Conservation (phyloP, 1,284 basidiomycete species). For the Naganishia liquefaciens region DNA sequence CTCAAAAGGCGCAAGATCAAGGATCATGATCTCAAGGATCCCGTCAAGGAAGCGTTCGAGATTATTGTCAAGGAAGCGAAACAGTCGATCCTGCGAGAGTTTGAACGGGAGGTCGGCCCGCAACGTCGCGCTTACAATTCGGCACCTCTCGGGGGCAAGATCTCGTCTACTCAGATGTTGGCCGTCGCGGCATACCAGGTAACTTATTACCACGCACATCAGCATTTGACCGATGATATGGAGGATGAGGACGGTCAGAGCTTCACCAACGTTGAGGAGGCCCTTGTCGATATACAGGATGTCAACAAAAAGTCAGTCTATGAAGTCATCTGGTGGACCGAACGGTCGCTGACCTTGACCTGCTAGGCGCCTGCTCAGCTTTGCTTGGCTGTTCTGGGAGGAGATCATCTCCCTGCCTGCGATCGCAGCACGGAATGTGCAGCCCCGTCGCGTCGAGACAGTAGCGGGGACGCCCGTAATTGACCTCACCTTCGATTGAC, state of each 20-base stretch:
- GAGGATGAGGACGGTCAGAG: constrained; percentile 14
- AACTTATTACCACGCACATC: constrained; percentile 34
- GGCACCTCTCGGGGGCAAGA: constrained; percentile 29
- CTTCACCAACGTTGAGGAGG: constrained; percentile 31
- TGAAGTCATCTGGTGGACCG: neutral
- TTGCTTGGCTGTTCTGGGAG: constrained; percentile 49
- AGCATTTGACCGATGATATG: constrained; percentile 27
- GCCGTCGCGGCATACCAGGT: constrained; percentile 42
- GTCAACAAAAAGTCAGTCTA: constrained; percentile 34
- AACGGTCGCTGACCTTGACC: neutral
- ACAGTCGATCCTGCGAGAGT: constrained; percentile 1
- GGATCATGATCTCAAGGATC: constrained; percentile 37
- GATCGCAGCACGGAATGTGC: constrained; percentile 7
- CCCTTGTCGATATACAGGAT: constrained; percentile 33
- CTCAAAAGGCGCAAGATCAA: constrained; percentile 29
- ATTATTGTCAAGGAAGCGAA: constrained; percentile 16
- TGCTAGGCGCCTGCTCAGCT: constrained; percentile 46
- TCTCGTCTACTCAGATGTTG: constrained; percentile 34
- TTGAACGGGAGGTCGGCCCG: neutral
- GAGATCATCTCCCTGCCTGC: constrained; percentile 45
- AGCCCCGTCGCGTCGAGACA: neutral
- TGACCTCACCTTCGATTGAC: constrained; percentile 9
- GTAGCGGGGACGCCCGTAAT: constrained; percentile 6
- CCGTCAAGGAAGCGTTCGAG: constrained; percentile 12
- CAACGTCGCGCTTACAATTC: constrained; percentile 21